Evolutionary conservation across 2,329 filamentous ascomycete species (phyloP).

Genomic region (Colletotrichum siamense): DNA sequence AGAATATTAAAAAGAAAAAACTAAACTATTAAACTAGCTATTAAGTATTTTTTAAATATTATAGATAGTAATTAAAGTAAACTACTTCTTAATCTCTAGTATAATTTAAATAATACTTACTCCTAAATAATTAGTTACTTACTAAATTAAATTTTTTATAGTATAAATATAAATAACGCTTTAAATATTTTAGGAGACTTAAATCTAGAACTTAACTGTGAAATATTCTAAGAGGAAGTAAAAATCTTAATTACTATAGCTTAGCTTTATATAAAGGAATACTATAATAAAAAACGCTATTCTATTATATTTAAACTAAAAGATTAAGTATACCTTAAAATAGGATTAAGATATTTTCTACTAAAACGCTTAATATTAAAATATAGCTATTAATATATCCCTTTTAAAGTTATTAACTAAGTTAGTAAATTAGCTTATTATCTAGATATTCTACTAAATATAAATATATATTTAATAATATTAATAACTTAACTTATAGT

Average conservation of each 20-base stretch:
- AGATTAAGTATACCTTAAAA: too few species aligned
- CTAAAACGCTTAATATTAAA: not conserved
- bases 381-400: not conserved
- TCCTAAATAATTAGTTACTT: too few species aligned
- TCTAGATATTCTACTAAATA: not conserved
- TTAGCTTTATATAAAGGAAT: not conserved
- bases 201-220: not conserved
- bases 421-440: not conserved
- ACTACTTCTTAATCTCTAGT: too few species aligned
- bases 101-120: too few species aligned
- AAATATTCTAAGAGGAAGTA: not conserved
- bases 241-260: not conserved
- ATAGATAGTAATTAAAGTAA: too few species aligned
- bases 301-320: not conserved
- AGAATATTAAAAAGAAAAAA: too few species aligned
- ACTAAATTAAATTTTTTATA: too few species aligned
- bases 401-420: not conserved
- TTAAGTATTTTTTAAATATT: too few species aligned
- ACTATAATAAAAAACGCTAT: not conserved
- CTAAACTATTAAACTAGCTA: not conserved
- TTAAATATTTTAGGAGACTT: too few species aligned
- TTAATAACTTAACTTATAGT: not conserved
- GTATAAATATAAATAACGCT: too few species aligned
- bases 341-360: not conserved
- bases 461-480: not conserved